A percentile compares a stretch with the other conserved stretches of the same genome.
Evolutionary conservation across 257 asterid species (phyloP).

Genomic region (Capsicum chinense): DNA sequence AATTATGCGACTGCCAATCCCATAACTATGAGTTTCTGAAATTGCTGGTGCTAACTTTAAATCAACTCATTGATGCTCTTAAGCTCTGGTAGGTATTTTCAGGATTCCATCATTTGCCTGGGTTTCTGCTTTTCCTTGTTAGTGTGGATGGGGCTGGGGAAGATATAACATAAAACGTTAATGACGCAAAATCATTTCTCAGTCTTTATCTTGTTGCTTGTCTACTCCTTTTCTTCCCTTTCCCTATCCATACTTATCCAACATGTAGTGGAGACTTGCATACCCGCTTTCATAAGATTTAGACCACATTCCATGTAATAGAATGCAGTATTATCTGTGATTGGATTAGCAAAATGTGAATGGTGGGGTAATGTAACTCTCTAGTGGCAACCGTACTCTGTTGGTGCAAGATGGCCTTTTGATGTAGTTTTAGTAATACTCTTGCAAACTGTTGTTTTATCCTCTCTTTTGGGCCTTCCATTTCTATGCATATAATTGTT

Average conservation of each 20-base stretch:
- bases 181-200: slow-evolving; percentile 1
- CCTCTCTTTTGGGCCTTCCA: slow-evolving; percentile 13
- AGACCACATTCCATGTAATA: background rate
- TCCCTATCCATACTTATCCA: slow-evolving; percentile 12
- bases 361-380: background rate
- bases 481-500: background rate
- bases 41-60: background rate
- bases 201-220: background rate
- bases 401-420: background rate
- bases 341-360: background rate
- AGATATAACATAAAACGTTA: background rate
- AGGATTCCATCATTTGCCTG: slow-evolving; percentile 10
- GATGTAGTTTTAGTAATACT: background rate
- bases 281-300: background rate
- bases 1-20: background rate
- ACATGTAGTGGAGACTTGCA: background rate
- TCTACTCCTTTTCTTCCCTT: slow-evolving; percentile 4
- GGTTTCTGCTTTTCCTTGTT: slow-evolving; percentile 14
- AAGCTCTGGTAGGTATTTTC: background rate
- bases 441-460: slow-evolving; percentile 10
- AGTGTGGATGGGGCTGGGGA: background rate
- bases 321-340: background rate
- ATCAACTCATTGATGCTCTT: background rate
- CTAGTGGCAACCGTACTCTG: background rate
- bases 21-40: background rate